Evolutionary conservation across 192 early-diverging fungal genomes (phyloP).

Genomic region (Linnemannia zychae): DNA sequence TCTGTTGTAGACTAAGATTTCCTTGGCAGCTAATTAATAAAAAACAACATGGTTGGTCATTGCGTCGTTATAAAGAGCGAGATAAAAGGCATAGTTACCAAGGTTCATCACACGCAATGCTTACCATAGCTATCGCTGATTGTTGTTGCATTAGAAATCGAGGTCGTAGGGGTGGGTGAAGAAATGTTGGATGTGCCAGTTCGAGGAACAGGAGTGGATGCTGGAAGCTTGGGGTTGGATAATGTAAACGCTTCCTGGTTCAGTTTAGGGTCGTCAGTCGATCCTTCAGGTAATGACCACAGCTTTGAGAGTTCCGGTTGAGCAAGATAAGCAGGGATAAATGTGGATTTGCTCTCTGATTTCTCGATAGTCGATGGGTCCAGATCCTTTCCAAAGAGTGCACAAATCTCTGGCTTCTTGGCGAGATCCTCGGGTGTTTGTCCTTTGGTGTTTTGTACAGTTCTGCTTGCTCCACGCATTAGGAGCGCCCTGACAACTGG

Average conservation of each 20-base stretch:
- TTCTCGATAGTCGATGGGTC: background rate
- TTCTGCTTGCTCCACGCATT: constrained; percentile 72
- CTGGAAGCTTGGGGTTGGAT: constrained; percentile 29
- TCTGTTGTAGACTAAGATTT: constrained; percentile 68
- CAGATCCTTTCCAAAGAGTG: constrained; percentile 56
- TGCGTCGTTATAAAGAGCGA: background rate
- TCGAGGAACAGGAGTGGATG: constrained; percentile 23
- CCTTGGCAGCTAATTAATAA: constrained; percentile 53
- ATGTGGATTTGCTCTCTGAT: constrained; percentile 29
- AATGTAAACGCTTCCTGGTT: constrained; percentile 53
- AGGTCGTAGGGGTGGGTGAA: background rate
- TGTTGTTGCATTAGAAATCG: background rate
- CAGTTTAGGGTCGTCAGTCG: constrained; percentile 56
- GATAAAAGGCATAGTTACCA: background rate
- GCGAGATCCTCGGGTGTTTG: constrained; percentile 74
- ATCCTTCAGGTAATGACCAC: constrained; percentile 75
- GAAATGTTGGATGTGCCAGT: background rate
- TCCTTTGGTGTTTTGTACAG: constrained; percentile 70
- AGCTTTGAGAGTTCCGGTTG: constrained; percentile 77
- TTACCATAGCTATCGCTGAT: background rate
- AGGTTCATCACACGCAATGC: too few relatives aligned
- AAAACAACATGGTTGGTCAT: background rate
- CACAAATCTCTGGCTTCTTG: constrained; percentile 60
- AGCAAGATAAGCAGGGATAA: constrained; percentile 74
- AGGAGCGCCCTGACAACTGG: constrained; percentile 71